Evolutionary conservation across 1,284 basidiomycete genomes (phyloP), one percentile per base, ranked within the genome.

Genomic region (Fomes fomentarius): DNA sequence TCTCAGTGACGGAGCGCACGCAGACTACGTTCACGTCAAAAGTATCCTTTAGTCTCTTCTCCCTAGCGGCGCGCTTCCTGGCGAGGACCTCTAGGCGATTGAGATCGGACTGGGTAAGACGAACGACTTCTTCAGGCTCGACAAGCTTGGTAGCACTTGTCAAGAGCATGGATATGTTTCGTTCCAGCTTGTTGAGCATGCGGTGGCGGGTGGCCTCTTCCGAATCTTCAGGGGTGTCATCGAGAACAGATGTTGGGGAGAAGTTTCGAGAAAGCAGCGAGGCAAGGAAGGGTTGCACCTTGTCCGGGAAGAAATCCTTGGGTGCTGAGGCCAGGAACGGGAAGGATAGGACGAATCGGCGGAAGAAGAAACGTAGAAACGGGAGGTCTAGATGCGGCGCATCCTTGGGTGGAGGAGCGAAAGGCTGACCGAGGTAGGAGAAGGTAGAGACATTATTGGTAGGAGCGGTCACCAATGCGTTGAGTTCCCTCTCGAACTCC

Each of bases 1-100:
- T 94, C 69, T 93, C 89, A 3, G 84, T 73, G 4, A 95, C 84
- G 0, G 85, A 84, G 54, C 93, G 81, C 5, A 98, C 90, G 43
- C 90, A 87, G 31, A 97, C 82, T 43, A 98, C 82, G 69, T 98
- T 97, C 57, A 98, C 87, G 54, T 94, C 89, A 61, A 98, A 96
- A 1, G 77, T 75, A 47, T 83, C 79, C 58, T 76, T 77, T 33
- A 66, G 65, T 56, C 78, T 77, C 37, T 68, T 62, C 52, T 72
- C 72, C 54, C 75, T 76, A 19, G 80, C 80, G 52, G 81, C 77
- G 22, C 85, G 78, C 71, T 76, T 88, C 74, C 74, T 76, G 9
- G 90, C 83, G 22, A 90, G 67, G 14, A 73, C 69, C 70, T 95
- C 91, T 17, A 95, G 77, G 40, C 88, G 79, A 65, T 87, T 87